A percentile compares a stretch with the other conserved stretches of the same genome.
phyloP scores from a whole-genome alignment of 2,329 filamentous ascomycete species.

The Phyllosticta paracitricarpa region DNA sequence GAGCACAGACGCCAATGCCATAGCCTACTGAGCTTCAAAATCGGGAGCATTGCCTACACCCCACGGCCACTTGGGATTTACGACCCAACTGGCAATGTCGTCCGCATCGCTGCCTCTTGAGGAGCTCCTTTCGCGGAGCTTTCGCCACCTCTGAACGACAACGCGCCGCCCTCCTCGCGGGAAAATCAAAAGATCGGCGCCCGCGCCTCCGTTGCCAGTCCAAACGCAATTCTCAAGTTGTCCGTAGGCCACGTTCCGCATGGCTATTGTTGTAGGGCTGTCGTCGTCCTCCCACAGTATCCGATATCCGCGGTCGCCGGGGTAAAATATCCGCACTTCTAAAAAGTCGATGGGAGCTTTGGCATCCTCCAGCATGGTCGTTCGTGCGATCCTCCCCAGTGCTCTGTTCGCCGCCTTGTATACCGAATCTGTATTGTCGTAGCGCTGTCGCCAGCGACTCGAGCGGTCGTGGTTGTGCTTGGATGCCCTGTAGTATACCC shows the following conservation, averaged over 20 bases:
- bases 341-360: constrained; percentile 20
- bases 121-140: background rate
- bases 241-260: constrained; percentile 28
- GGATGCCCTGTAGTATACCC: constrained; percentile 19
- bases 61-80: constrained; percentile 4
- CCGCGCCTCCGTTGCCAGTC: constrained; percentile 23
- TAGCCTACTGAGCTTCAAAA: background rate
- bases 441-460: constrained; percentile 1
- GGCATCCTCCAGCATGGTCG: constrained; percentile 15
- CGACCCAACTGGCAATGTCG: constrained; percentile 5
- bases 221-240: constrained; percentile 28
- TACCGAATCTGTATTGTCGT: constrained; percentile 12
- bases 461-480: background rate
- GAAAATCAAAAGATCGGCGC: constrained; percentile 20
- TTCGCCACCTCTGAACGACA: constrained; percentile 5
- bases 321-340: constrained; percentile 31
- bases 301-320: constrained; percentile 27
- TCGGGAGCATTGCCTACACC: background rate
- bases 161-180: constrained; percentile 8
- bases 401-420: constrained; percentile 16
- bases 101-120: constrained; percentile 1
- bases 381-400: constrained; percentile 24
- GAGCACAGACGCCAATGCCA: background rate
- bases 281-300: constrained; percentile 27
- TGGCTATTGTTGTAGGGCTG: constrained; percentile 4